Evolutionary conservation across 768 basidiomycete genomes (phyloP).

Genomic region (Lyophyllum decastes): DNA sequence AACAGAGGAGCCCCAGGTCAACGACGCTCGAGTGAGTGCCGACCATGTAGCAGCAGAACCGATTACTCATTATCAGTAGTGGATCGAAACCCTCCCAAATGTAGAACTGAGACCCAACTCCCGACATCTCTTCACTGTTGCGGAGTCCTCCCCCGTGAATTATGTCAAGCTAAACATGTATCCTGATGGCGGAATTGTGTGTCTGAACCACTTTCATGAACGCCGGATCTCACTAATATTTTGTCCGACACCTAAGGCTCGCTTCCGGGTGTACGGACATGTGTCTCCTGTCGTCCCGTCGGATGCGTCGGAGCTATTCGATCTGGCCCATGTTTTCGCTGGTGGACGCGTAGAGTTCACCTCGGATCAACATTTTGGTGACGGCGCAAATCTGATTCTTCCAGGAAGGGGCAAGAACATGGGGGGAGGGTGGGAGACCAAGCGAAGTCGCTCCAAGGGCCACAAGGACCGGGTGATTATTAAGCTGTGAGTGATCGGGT

Average conservation of each 20-base stretch:
- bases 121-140: slow-evolving; percentile 85
- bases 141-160: slow-evolving; percentile 53
- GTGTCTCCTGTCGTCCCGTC: slow-evolving; percentile 67
- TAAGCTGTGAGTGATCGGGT: slow-evolving; percentile 63
- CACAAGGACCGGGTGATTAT: slow-evolving; percentile 94
- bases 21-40: slow-evolving; percentile 55
- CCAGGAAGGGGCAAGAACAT: slow-evolving; percentile 94
- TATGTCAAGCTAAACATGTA: slow-evolving; percentile 94
- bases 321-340: slow-evolving; percentile 88
- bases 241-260: slow-evolving; percentile 56
- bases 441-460: slow-evolving; percentile 73
- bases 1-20: slow-evolving; percentile 42
- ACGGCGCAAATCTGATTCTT: slow-evolving; percentile 86
- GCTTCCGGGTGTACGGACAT: slow-evolving; percentile 88
- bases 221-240: slow-evolving; percentile 1
- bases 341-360: slow-evolving; percentile 83
- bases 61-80: slow-evolving; percentile 45
- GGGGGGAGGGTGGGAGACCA: slow-evolving; percentile 99
- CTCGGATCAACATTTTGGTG: slow-evolving; percentile 95
- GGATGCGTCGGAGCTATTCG: slow-evolving; percentile 54
- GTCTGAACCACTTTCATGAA: slow-evolving; percentile 26
- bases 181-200: slow-evolving; percentile 95
- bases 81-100: slow-evolving; percentile 78
- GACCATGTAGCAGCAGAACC: background rate
- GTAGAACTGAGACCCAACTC: slow-evolving; percentile 79